Conservation (phyloP, 805 yeast genomes). For the Kodamaea jinghongensis region DNA sequence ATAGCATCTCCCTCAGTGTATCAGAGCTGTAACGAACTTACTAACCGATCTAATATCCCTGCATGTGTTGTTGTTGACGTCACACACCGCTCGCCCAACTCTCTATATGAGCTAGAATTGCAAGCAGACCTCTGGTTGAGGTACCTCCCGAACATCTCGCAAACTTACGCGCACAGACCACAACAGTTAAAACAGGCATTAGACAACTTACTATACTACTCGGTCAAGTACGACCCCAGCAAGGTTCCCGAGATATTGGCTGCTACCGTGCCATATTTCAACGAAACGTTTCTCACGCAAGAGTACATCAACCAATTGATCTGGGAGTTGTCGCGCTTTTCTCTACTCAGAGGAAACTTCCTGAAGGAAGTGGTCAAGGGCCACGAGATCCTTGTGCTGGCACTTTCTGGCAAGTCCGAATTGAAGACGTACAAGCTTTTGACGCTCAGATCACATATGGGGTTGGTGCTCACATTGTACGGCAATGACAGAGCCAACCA, state of each 20-base stretch:
- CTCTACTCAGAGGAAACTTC: conserved; percentile 3
- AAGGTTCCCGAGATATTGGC: conserved; percentile 2
- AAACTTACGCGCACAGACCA: conserved; percentile 18
- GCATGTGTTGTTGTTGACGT: conserved; percentile 38
- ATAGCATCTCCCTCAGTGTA: conserved; percentile 28
- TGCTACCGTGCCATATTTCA: conserved; percentile 3
- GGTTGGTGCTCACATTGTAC: conserved; percentile 31
- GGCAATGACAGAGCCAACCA: conserved; percentile 22
- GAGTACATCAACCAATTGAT: conserved; percentile 21
- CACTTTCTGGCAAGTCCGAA: background rate
- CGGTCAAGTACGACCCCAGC: conserved; percentile 8
- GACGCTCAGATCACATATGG: conserved; percentile 34
- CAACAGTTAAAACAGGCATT: conserved; percentile 20
- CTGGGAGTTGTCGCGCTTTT: conserved; percentile 27
- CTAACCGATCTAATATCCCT: conserved; percentile 32
- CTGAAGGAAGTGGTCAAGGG: conserved; percentile 19
- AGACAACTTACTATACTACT: conserved; percentile 27
- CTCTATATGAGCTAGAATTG: conserved; percentile 27
- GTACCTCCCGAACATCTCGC: conserved; percentile 22
- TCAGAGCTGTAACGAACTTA: conserved; percentile 31
- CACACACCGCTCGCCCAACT: conserved; percentile 35
- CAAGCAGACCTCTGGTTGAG: conserved; percentile 38
- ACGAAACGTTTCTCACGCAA: conserved; percentile 14
- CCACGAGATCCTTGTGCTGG: conserved; percentile 27
- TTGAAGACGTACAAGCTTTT: conserved; percentile 18